These are phyloP conservation scores for Akanthomyces dipterigenus DNA, from an alignment of 2,329 filamentous ascomycete genomes.

Conservation along the genomic window DNA sequence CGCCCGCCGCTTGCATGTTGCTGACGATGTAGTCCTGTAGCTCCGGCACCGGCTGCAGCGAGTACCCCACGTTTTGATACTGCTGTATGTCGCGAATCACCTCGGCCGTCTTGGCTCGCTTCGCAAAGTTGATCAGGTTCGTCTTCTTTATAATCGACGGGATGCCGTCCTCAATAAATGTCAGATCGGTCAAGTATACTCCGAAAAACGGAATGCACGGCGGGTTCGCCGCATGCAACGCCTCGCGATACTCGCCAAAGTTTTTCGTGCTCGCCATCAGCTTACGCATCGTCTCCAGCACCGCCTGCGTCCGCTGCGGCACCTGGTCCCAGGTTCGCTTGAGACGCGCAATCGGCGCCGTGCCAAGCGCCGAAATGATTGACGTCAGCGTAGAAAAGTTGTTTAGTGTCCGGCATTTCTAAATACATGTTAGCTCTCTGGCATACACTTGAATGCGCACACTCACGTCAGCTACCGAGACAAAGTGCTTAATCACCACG, in stretches of 20 bases:
- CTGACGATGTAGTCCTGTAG: constrained; percentile 94
- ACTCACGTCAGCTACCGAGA: constrained; percentile 88
- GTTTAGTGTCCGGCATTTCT: constrained; percentile 92
- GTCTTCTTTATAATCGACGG: constrained; percentile 94
- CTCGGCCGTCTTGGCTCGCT: constrained; percentile 94
- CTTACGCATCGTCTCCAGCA: constrained; percentile 83
- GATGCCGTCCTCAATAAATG: constrained; percentile 97
- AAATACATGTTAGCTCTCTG: constrained; percentile 13
- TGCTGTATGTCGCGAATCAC: constrained; percentile 98
- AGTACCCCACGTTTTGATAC: constrained; percentile 97
- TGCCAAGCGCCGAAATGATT: constrained; percentile 92
- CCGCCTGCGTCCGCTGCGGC: constrained; percentile 71
- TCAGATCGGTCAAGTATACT: constrained; percentile 96
- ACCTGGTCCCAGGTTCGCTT: constrained; percentile 93
- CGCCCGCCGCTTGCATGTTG: constrained; percentile 91
- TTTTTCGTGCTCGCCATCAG: constrained; percentile 98
- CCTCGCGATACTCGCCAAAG: constrained; percentile 93
- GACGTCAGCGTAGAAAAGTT: constrained; percentile 97
- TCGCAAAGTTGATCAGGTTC: constrained; percentile 96
- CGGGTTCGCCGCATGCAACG: constrained; percentile 85
- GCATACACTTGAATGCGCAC: not conserved
- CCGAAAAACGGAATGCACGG: constrained; percentile 98
- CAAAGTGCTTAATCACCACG: constrained; percentile 97
- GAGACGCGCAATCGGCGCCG: constrained; percentile 88
- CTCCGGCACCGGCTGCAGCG: constrained; percentile 80